Evolutionary conservation across 805 yeast genomes (phyloP), one percentile per base, ranked within the genome.

Genomic region (Kodamaea laetipori): DNA sequence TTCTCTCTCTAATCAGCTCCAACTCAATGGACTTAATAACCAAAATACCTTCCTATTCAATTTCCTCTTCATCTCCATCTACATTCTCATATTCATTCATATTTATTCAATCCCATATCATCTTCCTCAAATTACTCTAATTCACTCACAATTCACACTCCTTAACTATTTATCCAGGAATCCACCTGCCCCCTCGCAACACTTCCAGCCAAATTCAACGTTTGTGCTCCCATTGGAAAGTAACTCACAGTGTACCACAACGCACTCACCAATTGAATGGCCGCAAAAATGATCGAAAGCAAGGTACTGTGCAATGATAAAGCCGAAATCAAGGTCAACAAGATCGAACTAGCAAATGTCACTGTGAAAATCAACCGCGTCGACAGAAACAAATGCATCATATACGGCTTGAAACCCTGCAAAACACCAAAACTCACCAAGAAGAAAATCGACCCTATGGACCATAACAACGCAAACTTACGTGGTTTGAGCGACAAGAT

Each of bases 401-500:
- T 50, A 47, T 71, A 71, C 2, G 74, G 58, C 49, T 58, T 56
- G 48, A 64, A 61, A 1, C 76, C 76, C 48, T 71, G 76, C 37
- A 71, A 55, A 3, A 71, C 75, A 4, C 76, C 76, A 49, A 73
- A 73, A 49, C 75, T 69, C 7, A 71, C 66, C 49, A 73, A 54
- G 57, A 73, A 72, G 54, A 72, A 67, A 12, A 73, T 66, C 12
- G 74, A 68, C 2, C 77, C 77, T 30, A 71, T 51, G 7, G 76
- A 69, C 76, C 77, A 73, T 41, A 73, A 57, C n/a, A 72, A 50
- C 19, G 76, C 76, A 57, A 72, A 71, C 49, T 71, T 72, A 32
- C 73, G 54, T 2, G 77, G 77, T 51, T 67, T 71, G 37, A 70
- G 54, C 19, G 68, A 54, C 36, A 73, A 56, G 21, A 72, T 62